Conservation (phyloP, 352 stramenopile genomes). For the Plasmopara viticola region DNA sequence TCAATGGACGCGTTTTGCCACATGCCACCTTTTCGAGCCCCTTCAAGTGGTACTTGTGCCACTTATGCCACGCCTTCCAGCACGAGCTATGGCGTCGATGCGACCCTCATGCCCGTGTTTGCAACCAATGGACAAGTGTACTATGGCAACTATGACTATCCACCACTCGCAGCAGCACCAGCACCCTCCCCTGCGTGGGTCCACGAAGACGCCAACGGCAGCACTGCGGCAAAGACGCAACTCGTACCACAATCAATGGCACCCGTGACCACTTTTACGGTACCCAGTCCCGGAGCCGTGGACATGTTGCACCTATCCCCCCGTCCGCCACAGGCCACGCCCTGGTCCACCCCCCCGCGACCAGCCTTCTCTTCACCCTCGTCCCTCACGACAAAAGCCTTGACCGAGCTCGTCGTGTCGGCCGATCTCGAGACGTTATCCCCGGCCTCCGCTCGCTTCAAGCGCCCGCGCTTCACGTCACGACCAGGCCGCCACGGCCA, state of each 20-base stretch:
- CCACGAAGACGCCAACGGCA: background rate
- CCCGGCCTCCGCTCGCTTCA: constrained; percentile 7
- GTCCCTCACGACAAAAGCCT: constrained; percentile 22
- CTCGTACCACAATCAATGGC: background rate
- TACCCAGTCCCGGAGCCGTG: constrained; percentile 21
- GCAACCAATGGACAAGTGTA: constrained; percentile 12
- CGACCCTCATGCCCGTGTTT: constrained; percentile 26
- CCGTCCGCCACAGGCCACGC: background rate
- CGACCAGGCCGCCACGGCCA: background rate
- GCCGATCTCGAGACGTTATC: constrained; percentile 24
- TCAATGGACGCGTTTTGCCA: constrained; percentile 14
- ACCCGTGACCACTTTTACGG: constrained; percentile 3
- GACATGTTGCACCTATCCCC: constrained; percentile 19
- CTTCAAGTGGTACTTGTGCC: no score
- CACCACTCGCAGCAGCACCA: no score
- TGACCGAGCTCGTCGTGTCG: constrained; percentile 38
- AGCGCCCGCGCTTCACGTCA: constrained; percentile 10
- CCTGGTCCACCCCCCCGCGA: constrained; percentile 14
- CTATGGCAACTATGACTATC: constrained; percentile 5
- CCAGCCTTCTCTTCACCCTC: constrained; percentile 27
- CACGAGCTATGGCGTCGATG: constrained; percentile 17
- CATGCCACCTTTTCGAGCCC: no score
- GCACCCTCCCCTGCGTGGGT: background rate
- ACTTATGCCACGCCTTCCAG: constrained; percentile 9
- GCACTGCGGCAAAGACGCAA: background rate